Evolutionary conservation across 1,284 basidiomycete species (phyloP).

Genomic region (Volvariella volvacea): DNA sequence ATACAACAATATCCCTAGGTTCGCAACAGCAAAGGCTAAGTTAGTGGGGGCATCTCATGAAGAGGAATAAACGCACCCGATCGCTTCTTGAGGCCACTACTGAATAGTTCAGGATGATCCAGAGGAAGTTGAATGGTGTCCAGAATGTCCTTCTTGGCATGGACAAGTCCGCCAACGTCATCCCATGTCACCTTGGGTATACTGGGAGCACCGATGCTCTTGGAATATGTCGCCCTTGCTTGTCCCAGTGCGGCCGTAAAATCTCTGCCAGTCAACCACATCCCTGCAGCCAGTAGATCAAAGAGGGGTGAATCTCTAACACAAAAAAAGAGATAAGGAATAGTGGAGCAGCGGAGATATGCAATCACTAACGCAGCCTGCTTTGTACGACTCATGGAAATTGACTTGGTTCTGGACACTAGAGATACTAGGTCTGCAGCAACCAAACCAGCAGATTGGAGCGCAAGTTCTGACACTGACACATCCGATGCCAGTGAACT

Average conservation of each 20-base stretch:
- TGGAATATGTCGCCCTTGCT: constrained; percentile 78
- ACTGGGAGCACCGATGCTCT: constrained; percentile 93
- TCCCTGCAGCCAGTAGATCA: constrained; percentile 31
- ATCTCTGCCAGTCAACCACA: constrained; percentile 61
- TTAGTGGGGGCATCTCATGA: neutral
- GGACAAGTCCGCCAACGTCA: constrained; percentile 89
- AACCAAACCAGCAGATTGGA: constrained; percentile 89
- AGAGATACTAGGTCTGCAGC: constrained; percentile 80
- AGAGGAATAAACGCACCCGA: constrained; percentile 53
- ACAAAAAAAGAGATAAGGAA: no score
- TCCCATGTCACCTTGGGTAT: constrained; percentile 98
- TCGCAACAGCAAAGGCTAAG: neutral
- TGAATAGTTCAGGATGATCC: constrained; percentile 91
- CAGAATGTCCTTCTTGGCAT: constrained; percentile 90
- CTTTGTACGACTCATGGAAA: constrained; percentile 46
- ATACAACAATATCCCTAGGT: constrained; percentile 78
- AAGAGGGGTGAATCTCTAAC: constrained; percentile 20
- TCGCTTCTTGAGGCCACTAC: constrained; percentile 90
- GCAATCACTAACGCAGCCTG: constrained; percentile 10
- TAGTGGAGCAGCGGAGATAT: constrained; percentile 1
- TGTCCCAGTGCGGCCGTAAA: constrained; percentile 72
- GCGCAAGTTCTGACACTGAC: constrained; percentile 65
- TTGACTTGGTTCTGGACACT: constrained; percentile 54
- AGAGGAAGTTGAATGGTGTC: constrained; percentile 97
- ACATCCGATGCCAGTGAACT: constrained; percentile 71